Base-by-base conservation (phyloP, 2,329 filamentous ascomycete species). In the Neonectria punicea region DNA sequence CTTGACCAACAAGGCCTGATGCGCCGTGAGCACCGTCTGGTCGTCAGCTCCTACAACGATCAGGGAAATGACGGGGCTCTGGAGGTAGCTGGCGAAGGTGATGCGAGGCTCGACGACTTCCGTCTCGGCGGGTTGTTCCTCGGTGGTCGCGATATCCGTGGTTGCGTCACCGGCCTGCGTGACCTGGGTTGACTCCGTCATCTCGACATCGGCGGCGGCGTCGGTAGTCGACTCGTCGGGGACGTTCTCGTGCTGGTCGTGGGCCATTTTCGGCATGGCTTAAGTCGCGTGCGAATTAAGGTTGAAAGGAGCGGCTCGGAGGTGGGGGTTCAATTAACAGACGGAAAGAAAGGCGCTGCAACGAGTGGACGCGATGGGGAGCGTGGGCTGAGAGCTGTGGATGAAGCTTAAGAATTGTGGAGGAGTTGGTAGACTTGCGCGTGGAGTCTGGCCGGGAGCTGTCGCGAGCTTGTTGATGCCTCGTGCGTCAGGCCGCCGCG, bases 1-100 rank as follows among this genome's bases (percentile, higher is more conserved):
- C 76, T 90, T 86, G 11, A 82, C 75, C 39, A 98, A 84, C 28
- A 98, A 85, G 3, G 84, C 90, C 80, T 97, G 91, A 78, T 98
- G 94, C 7, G 93, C 93, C 25, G 89, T 90, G 63, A 98, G 85
- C 34, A 89, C 83, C 10, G 88, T 89, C 72, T 87, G 84, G 5
- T 89, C 87, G 61, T 85, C 88, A 61, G 85, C 89, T 53, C 80
- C 79, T 13, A 91, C 91, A 20, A 93, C 84, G n/a, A 89, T 75
- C 30, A 94, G 80, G 16, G 89, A 88, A 34, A 94, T 87, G 11
- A 93, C 83, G 0, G 92, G 91, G 67, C 90, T 93, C 67, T 83
- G 86, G 22, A 94, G 83, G 72, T 91, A 92, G 73, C 82, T 85
- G 54, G 85, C 78, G 71, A 88, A 90, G 39, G 79, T 81, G 6